Evolutionary conservation across 192 early-diverging fungal species (phyloP), one percentile per base, ranked within the genome.

Genomic region (Coemansia sp.): DNA sequence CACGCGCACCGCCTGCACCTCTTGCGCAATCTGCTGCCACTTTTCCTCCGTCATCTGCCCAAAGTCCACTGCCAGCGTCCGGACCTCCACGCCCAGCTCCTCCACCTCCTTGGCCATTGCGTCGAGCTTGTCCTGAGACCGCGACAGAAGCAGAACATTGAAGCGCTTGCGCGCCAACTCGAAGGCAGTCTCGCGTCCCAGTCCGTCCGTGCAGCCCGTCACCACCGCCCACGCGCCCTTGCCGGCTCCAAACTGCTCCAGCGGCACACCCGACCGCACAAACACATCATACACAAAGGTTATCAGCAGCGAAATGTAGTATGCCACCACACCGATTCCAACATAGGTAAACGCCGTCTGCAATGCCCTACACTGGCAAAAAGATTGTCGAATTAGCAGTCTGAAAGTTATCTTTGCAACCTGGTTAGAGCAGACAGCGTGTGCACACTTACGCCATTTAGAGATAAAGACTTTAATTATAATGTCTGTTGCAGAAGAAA

Each of bases 191-290:
- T 96, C 93, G 62, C 89, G 92, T 29, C 97, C 97, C 75, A 98
- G 93, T 56, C 95, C 97, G 74, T 96, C 97, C 14, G 94, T 94
- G 29, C 93, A 94, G 54, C 97, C 97, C 35, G 97, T 98, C 27
- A 98, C 86, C 49, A 97, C 90, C 4, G 82, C 82, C 82, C 82
- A 84, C 49, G 62, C 65, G 3, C 82, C 82, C 57, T 74, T 50
- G 43, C 77, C 72, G 16, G 82, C 82, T 1, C 82, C 82, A 52
- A 84, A 80, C 61, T 67, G 64, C 43, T 69, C 63, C 64, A 84
- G 74, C 62, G 55, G 52, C 27, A 74, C 49, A 0, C 77, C 82
- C 5, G 73, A 7, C 2, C 71, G 72, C 62, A 80, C 52, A 55
- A 80, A 74, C 50, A 80, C 62, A 48, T 80, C 77, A 59, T 74